Evolutionary conservation across 2,329 filamentous ascomycete genomes (phyloP).

Genomic region (Colletotrichum eremochloae): DNA sequence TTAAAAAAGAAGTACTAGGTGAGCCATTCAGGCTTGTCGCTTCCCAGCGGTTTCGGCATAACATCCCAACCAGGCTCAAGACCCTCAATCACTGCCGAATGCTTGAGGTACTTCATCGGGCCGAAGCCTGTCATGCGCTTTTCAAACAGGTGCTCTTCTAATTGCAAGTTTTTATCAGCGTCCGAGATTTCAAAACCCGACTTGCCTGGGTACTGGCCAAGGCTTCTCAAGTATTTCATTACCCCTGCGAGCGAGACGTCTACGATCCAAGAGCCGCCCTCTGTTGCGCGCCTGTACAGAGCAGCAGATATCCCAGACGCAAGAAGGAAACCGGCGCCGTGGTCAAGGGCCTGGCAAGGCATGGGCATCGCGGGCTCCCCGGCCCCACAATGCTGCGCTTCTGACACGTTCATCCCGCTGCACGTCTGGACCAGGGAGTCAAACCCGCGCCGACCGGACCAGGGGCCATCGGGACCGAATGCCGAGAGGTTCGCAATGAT

Average conservation of each 20-base stretch:
- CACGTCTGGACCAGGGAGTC: conserved; percentile 58
- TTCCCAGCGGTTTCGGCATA: conserved; percentile 64
- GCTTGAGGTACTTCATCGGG: conserved; percentile 59
- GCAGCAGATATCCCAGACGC: conserved; percentile 66
- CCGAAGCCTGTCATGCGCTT: conserved; percentile 61
- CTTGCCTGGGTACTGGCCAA: conserved; percentile 63
- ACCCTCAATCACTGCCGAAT: conserved; percentile 62
- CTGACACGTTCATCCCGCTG: conserved; percentile 67
- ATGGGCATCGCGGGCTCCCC: conserved; percentile 56
- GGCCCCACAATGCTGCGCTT: conserved; percentile 60
- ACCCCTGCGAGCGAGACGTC: neutral
- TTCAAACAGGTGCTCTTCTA: conserved; percentile 57
- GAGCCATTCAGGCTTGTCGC: neutral
- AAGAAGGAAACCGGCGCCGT: conserved; percentile 67
- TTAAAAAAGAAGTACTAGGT: neutral
- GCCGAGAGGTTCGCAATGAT: conserved; percentile 67
- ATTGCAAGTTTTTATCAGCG: conserved; percentile 48
- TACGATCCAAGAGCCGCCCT: conserved; percentile 52
- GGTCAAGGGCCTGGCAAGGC: conserved; percentile 70
- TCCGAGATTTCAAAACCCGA: conserved; percentile 56
- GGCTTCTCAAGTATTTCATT: conserved; percentile 67
- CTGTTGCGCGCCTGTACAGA: conserved; percentile 59
- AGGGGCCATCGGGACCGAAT: conserved; percentile 61
- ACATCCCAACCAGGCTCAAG: conserved; percentile 61
- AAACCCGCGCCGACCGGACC: neutral